Base-by-base conservation (phyloP, 306 rosid species). In the Sophora flavescens region DNA sequence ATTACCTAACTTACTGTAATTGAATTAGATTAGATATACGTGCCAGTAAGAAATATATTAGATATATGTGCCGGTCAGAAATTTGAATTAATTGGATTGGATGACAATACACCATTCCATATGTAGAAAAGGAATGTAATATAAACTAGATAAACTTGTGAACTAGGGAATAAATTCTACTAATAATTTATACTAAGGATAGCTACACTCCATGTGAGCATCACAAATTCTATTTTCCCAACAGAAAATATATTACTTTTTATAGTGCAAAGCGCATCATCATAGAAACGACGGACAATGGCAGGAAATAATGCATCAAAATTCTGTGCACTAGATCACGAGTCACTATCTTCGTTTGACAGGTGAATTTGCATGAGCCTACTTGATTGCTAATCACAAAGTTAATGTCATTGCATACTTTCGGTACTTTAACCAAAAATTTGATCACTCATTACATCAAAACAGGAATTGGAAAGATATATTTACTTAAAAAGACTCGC, bases 381-480 rank as follows among this genome's bases (percentile, higher is more conserved):
- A 78, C 10, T 83, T 63, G 36, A 68, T 17, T 14, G 30, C 36
- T 57, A 39, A 68, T 39, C 44, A 57, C 36, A 36, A 77, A 33
- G 8, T 71, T 63, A 41, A 44, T 35, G 53, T 44, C 50, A 10
- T 67, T 74, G n/a, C 51, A 38, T 14, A 48, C 18, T 65, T 72
- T 53, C 45, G n/a, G 13, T 33, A 15, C 51, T 30, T 66, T 11
- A 72, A 32, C 75, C 36, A 70, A 57, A 60, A 52, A 53, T 1
- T 0, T 63, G 35, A 41, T 36, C 79, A 51, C 56, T 60, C 73
- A 14, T 68, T 61, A 17, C 12, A 54, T 32, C 52, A 36, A 76
- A 62, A 70, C 28, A 76, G 71, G 28, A 69, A 62, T 53, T 16
- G 54, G 77, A 81, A 69, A 75, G 68, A 22, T 22, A 80, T 16